Percentiles rank a stretch among this genome's conserved stretches.
Evolutionary conservation across 305 asterid genomes (phyloP).

Genomic region (Fraxinus paxiana): DNA sequence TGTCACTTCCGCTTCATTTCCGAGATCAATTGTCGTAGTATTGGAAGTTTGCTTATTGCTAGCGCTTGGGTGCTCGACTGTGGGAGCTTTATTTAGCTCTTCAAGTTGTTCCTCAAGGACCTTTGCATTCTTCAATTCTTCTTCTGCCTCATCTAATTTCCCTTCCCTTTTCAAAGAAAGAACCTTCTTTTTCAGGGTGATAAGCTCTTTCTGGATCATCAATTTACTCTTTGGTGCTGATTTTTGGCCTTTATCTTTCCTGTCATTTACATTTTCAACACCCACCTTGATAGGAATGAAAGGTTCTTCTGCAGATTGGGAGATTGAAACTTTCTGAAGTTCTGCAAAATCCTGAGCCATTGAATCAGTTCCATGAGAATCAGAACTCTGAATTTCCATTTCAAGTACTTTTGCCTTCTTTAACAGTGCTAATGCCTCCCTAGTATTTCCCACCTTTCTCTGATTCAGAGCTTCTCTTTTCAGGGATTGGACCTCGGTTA

Average conservation of each 20-base stretch:
- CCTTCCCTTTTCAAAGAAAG: slow-evolving; percentile 83
- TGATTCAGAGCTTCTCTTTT: slow-evolving; percentile 62
- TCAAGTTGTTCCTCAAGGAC: slow-evolving; percentile 87
- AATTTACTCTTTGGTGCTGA: slow-evolving; percentile 59
- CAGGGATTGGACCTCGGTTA: slow-evolving; percentile 60
- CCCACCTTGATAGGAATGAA: slow-evolving; percentile 13
- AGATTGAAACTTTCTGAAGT: slow-evolving; percentile 20
- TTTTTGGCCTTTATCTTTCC: slow-evolving; percentile 27
- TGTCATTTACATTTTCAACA: slow-evolving; percentile 20
- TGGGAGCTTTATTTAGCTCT: slow-evolving; percentile 58
- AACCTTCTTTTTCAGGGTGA: slow-evolving; percentile 77
- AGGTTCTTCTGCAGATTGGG: slow-evolving; percentile 25
- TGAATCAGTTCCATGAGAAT: slow-evolving; percentile 25
- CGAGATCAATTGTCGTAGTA: slow-evolving; percentile 16
- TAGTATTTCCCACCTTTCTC: slow-evolving; percentile 70
- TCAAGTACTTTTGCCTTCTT: slow-evolving; percentile 71
- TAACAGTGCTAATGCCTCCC: slow-evolving; percentile 62
- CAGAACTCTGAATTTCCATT: slow-evolving; percentile 41
- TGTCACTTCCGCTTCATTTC: slow-evolving; percentile 34
- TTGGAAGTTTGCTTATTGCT: slow-evolving; percentile 27
- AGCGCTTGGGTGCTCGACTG: slow-evolving; percentile 28
- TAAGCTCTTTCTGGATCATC: slow-evolving; percentile 75
- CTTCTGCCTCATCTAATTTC: slow-evolving; percentile 68
- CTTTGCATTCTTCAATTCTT: slow-evolving; percentile 77
- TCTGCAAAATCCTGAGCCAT: slow-evolving; percentile 15